Percentiles rank a stretch among this genome's conserved stretches.
phyloP scores from a whole-genome alignment of 1,139 yeast genomes.

The Pichia sp. region DNA sequence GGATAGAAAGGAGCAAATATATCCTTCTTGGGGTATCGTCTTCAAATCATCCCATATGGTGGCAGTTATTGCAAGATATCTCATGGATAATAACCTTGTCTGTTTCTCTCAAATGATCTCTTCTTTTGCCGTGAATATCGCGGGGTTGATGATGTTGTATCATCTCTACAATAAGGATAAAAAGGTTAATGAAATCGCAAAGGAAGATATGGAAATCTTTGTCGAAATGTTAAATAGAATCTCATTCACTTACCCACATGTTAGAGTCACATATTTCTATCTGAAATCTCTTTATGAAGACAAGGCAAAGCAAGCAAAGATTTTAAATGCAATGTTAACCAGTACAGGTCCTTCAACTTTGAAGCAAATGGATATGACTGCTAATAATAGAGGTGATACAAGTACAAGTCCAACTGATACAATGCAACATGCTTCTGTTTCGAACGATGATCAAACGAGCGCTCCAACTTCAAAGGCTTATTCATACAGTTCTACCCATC shows the following conservation, averaged over 20 bases:
- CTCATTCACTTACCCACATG: conserved; percentile 24
- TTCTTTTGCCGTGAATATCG: conserved; percentile 53
- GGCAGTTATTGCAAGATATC: conserved; percentile 64
- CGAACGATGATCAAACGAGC: too few species aligned
- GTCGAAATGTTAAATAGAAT: conserved; percentile 20
- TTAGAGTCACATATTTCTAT: conserved; percentile 23
- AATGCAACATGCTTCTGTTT: too few species aligned
- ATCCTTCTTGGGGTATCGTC: conserved; percentile 81
- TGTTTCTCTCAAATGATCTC: conserved; percentile 60
- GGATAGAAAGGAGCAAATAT: conserved; percentile 52
- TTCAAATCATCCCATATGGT: conserved; percentile 85
- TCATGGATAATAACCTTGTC: conserved; percentile 63
- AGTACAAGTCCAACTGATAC: too few species aligned
- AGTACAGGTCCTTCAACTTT: neutral
- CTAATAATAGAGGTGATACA: too few species aligned
- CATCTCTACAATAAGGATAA: conserved; percentile 39
- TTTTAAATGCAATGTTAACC: conserved; percentile 21
- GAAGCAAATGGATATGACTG: too few species aligned
- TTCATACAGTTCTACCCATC: too few species aligned
- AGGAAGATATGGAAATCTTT: conserved; percentile 23
- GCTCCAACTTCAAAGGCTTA: too few species aligned
- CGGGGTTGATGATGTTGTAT: conserved; percentile 70
- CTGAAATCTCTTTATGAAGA: conserved; percentile 24
- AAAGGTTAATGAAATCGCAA: conserved; percentile 23
- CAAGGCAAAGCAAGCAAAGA: conserved; percentile 21